phyloP scores from a whole-genome alignment of 2,329 filamentous ascomycete species.

The Claviceps sp. region DNA sequence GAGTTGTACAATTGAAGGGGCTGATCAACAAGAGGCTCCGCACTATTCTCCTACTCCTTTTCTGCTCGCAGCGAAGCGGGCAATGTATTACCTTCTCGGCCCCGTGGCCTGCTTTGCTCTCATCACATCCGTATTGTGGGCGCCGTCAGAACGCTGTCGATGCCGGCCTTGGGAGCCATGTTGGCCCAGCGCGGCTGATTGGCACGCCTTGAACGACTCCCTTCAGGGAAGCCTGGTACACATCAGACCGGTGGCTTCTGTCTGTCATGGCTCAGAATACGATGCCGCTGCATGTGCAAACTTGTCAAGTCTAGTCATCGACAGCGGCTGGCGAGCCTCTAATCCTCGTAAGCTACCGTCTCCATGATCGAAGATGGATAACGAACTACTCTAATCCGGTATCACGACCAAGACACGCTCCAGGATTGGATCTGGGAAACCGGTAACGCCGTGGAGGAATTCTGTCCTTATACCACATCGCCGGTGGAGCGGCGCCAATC shows the following conservation, averaged over 20 bases:
- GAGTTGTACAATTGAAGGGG: no score
- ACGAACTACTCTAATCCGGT: neutral
- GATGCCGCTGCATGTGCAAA: neutral
- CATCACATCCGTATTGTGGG: neutral
- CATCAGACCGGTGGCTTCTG: neutral
- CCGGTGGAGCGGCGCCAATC: neutral
- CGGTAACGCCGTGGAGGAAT: neutral
- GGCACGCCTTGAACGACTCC: neutral
- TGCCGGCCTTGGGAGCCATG: neutral
- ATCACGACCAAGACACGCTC: neutral
- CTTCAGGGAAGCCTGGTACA: neutral
- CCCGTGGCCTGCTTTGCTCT: neutral
- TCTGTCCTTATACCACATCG: neutral
- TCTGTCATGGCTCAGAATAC: neutral
- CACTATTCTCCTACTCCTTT: neutral
- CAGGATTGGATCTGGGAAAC: constrained; percentile 1
- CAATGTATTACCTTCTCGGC: neutral
- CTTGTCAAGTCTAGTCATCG: neutral
- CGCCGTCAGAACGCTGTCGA: neutral
- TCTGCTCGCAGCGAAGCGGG: neutral
- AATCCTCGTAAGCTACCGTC: neutral
- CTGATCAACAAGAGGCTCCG: no score
- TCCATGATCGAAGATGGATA: neutral
- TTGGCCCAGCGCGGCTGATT: neutral
- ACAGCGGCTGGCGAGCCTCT: neutral